phyloP scores from a whole-genome alignment of 495 filamentous ascomycete genomes.

The Aspergillus biplanus region DNA sequence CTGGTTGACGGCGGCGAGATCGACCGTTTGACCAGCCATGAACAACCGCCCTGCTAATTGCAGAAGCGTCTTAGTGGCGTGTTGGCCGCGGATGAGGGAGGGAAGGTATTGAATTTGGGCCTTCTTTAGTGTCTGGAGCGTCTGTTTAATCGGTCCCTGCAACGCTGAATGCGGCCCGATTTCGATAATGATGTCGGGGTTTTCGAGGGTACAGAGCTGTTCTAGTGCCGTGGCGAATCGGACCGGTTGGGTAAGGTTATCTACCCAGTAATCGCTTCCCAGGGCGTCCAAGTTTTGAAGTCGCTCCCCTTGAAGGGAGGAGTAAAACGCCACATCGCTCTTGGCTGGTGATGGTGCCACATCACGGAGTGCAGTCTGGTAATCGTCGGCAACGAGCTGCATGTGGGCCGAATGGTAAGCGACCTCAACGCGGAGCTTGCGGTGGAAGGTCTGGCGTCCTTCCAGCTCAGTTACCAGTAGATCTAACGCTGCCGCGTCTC shows the following conservation, averaged over 20 bases:
- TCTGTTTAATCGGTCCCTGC: neutral
- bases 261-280: neutral
- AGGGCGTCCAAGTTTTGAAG: too few species aligned
- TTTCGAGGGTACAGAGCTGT: neutral
- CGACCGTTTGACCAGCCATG: neutral
- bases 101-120: neutral
- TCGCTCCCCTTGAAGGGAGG: too few species aligned
- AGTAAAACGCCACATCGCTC: too few species aligned
- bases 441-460: too few species aligned
- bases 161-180: constrained; percentile 11
- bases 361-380: too few species aligned
- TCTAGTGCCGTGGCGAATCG: neutral
- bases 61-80: neutral
- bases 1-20: neutral
- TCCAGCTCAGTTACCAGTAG: too few species aligned
- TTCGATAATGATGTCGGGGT: constrained; percentile 5
- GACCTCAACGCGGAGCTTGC: too few species aligned
- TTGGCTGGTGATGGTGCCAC: too few species aligned
- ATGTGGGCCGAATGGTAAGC: too few species aligned
- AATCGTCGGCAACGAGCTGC: too few species aligned
- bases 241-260: neutral
- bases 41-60: too few species aligned
- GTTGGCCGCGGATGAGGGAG: neutral
- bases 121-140: neutral
- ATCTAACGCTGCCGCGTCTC: too few species aligned